These are phyloP conservation scores for Epichloe brachyelytri DNA, from an alignment of 2,329 filamentous ascomycete genomes.

Conservation along the genomic window DNA sequence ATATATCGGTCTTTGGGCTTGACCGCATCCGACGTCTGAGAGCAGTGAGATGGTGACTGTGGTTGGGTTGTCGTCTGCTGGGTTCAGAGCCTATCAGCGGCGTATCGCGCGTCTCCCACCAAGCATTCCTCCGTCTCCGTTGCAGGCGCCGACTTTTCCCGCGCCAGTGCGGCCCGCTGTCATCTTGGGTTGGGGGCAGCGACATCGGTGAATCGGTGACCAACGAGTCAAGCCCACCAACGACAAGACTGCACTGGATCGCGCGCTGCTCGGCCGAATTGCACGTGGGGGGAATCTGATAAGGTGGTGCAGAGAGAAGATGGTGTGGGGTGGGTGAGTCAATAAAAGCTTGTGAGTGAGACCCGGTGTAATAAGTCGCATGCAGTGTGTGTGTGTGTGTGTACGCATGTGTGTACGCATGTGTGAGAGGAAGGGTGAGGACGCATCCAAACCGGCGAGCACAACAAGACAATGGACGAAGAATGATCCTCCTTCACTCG, in stretches of 20 bases:
- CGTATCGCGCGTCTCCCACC: not conserved
- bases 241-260: not conserved
- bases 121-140: not conserved
- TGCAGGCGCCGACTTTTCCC: slow-evolving; percentile 1
- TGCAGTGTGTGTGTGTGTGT: not conserved
- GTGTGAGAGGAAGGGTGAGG: not conserved
- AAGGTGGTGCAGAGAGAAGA: not conserved
- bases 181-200: not conserved
- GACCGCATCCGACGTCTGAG: not conserved
- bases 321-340: not conserved
- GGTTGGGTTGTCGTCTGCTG: not conserved
- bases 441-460: not conserved
- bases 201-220: slow-evolving; percentile 2
- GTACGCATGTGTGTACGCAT: too few relatives aligned
- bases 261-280: not conserved
- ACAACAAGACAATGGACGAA: too few relatives aligned
- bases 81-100: not conserved
- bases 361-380: not conserved
- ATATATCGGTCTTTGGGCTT: not conserved
- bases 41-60: not conserved
- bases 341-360: not conserved
- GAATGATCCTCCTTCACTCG: slow-evolving; percentile 5
- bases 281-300: not conserved
- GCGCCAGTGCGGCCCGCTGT: not conserved
- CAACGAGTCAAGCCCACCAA: not conserved